Evolutionary conservation across 179 eudicot genomes (phyloP).

Genomic region (Spinacia oleracea): DNA sequence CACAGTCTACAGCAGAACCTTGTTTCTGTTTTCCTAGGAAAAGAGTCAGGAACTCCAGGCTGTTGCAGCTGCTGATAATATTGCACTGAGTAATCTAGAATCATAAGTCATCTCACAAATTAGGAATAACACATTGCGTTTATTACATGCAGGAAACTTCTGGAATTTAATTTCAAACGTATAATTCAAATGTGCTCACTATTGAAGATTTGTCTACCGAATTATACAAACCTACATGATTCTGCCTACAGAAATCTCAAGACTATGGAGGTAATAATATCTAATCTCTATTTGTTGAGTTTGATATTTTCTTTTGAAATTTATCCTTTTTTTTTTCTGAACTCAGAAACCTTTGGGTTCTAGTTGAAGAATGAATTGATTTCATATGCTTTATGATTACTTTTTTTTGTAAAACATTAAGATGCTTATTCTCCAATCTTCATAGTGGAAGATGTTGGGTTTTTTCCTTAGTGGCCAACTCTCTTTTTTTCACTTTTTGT

Average conservation of each 20-base stretch:
- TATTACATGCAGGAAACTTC: conserved; percentile 1
- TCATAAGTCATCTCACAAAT: not conserved
- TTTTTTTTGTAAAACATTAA: conserved; percentile 16
- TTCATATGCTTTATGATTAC: conserved; percentile 30
- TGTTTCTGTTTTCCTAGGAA: not conserved
- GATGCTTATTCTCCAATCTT: conserved; percentile 31
- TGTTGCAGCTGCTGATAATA: not conserved
- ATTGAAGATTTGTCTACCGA: not conserved
- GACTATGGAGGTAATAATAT: conserved; percentile 20
- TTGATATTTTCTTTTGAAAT: not conserved
- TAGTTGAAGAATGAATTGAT: conserved; percentile 30
- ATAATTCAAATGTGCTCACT: conserved; percentile 6
- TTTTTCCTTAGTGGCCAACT: conserved; percentile 23
- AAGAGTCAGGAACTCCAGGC: not conserved
- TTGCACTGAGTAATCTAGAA: not conserved
- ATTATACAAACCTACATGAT: conserved; percentile 6
- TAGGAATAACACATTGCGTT: not conserved
- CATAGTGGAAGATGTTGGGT: conserved; percentile 26
- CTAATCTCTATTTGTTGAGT: not conserved
- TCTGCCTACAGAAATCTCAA: conserved; percentile 2
- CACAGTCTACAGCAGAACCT: not conserved
- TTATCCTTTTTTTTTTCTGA: not conserved
- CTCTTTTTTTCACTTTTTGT: conserved; percentile 11
- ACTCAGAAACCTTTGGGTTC: conserved; percentile 7
- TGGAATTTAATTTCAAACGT: not conserved